Evolutionary conservation across 768 basidiomycete genomes (phyloP).

Genomic region (Auriscalpium microsporum): DNA sequence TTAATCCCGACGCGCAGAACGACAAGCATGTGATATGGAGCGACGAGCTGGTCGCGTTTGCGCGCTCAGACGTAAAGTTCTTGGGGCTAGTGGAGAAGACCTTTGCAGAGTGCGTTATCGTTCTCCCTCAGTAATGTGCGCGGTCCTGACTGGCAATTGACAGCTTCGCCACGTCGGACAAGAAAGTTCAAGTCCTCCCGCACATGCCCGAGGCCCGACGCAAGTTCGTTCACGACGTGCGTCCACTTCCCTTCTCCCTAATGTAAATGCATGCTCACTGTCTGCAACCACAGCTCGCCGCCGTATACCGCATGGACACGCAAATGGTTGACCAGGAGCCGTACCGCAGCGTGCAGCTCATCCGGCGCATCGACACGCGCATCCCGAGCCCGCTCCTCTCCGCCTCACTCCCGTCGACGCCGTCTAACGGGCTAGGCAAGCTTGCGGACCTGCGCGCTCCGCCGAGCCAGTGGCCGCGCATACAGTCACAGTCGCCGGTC

Average conservation of each 20-base stretch:
- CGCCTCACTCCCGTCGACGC: constrained; percentile 16
- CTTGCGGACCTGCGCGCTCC: constrained; percentile 44
- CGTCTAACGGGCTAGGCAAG: constrained; percentile 44
- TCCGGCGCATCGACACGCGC: constrained; percentile 76
- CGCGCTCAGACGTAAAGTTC: constrained; percentile 56
- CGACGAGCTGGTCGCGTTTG: constrained; percentile 56
- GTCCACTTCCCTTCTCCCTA: constrained; percentile 19
- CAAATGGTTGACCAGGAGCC: constrained; percentile 91
- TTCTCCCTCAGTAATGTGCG: constrained; percentile 15
- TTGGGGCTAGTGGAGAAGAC: constrained; percentile 67
- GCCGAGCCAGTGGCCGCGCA: constrained; percentile 5
- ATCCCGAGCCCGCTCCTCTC: constrained; percentile 65
- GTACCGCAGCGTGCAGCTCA: constrained; percentile 72
- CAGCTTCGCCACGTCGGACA: constrained; percentile 65
- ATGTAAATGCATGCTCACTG: constrained; percentile 1
- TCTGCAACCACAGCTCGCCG: constrained; percentile 46
- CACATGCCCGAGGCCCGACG: constrained; percentile 74
- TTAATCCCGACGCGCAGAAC: constrained; percentile 46
- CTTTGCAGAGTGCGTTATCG: constrained; percentile 58
- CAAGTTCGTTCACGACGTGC: constrained; percentile 73
- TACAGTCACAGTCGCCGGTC: constrained; percentile 4
- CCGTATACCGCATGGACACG: constrained; percentile 74
- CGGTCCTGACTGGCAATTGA: not conserved
- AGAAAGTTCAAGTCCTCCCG: constrained; percentile 64
- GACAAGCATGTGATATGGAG: constrained; percentile 40